Percentiles rank a stretch among this genome's conserved stretches.
These are phyloP conservation scores for Solanum peruvianum DNA, from an alignment of 257 asterid species.

Conservation along the genomic window DNA sequence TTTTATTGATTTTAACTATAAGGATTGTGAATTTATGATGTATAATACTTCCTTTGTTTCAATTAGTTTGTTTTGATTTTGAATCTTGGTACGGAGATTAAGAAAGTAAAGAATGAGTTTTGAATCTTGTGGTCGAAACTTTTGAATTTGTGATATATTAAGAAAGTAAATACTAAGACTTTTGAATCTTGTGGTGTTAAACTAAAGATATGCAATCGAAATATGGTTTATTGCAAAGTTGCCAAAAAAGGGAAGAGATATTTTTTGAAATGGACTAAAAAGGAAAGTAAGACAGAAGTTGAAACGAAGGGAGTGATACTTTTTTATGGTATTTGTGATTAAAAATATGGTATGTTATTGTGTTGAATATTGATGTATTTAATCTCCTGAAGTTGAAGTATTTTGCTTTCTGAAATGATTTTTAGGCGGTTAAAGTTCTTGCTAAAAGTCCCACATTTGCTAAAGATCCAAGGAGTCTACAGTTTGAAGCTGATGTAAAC, in stretches of 20 bases:
- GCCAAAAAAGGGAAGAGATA: neutral
- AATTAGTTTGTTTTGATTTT: neutral
- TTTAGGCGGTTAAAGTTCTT: constrained; percentile 79
- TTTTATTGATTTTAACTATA: neutral
- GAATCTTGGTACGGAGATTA: neutral
- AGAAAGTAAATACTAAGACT: neutral
- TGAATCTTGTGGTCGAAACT: neutral
- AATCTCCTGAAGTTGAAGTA: neutral
- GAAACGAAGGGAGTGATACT: neutral
- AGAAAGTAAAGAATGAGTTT: neutral
- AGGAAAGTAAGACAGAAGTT: neutral
- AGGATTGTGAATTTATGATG: neutral
- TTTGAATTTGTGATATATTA: neutral
- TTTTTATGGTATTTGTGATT: neutral
- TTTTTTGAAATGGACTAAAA: neutral
- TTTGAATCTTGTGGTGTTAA: neutral
- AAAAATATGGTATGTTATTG: neutral
- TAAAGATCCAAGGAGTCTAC: constrained; percentile 58
- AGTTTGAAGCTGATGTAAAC: constrained; percentile 75
- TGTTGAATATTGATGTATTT: neutral
- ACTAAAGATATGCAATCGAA: neutral
- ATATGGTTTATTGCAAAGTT: neutral
- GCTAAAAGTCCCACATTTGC: constrained; percentile 85
- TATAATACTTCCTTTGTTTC: neutral
- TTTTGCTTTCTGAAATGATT: neutral